phyloP scores from a whole-genome alignment of 2,329 filamentous ascomycete species.

The Exophiala alcalophila region DNA sequence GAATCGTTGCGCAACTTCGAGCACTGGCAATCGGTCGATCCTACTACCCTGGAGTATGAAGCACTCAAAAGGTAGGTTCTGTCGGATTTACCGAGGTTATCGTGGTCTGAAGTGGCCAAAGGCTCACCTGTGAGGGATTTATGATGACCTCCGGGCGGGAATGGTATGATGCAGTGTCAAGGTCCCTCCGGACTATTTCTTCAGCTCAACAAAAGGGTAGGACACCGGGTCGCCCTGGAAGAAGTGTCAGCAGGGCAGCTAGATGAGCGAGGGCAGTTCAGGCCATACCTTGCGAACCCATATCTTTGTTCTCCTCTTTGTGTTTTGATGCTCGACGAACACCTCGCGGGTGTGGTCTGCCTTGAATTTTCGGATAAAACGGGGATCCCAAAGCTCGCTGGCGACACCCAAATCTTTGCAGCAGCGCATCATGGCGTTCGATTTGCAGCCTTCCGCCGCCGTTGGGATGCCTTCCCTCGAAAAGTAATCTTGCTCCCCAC shows the following conservation, averaged over 20 bases:
- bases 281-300: slow-evolving; percentile 66
- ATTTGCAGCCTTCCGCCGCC: slow-evolving; percentile 94
- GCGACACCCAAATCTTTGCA: slow-evolving; percentile 97
- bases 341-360: slow-evolving; percentile 70
- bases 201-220: slow-evolving; percentile 60
- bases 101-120: too few species aligned
- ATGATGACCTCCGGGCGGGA: too few species aligned
- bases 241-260: background rate
- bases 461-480: slow-evolving; percentile 84
- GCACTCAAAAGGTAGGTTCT: too few species aligned
- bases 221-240: slow-evolving; percentile 62
- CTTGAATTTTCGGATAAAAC: slow-evolving; percentile 82
- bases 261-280: background rate
- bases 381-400: slow-evolving; percentile 93
- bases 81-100: too few species aligned
- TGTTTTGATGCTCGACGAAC: slow-evolving; percentile 83
- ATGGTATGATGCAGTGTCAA: too few species aligned
- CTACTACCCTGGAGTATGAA: too few species aligned
- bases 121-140: too few species aligned
- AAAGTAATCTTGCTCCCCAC: slow-evolving; percentile 95
- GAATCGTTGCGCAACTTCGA: too few species aligned
- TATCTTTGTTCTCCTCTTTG: slow-evolving; percentile 86
- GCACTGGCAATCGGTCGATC: too few species aligned
- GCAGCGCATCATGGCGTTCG: slow-evolving; percentile 95
- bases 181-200: too few species aligned